These are phyloP conservation scores for Fomitopsis betulina DNA, from an alignment of 1,284 basidiomycete genomes.

Conservation along the genomic window DNA sequence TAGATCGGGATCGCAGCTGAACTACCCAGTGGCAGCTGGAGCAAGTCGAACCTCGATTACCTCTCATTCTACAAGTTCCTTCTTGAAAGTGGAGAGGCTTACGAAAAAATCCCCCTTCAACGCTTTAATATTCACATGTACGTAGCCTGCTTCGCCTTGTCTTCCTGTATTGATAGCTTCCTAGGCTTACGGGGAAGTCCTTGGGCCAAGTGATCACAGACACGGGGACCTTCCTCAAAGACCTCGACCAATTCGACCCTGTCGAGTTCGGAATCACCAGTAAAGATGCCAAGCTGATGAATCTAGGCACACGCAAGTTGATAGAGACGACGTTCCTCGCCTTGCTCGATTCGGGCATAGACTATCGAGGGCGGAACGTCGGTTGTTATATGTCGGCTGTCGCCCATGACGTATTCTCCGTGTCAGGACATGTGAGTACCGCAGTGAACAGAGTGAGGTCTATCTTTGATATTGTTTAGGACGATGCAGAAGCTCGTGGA, in stretches of 20 bases:
- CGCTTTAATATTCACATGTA: conserved; percentile 20
- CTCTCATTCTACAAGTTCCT: conserved; percentile 33
- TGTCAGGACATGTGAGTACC: conserved; percentile 13
- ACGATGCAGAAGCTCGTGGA: conserved; percentile 31
- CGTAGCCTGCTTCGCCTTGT: neutral
- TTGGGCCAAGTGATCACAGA: conserved; percentile 25
- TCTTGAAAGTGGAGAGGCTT: conserved; percentile 28
- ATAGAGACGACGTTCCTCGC: conserved; percentile 36
- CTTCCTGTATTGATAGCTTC: neutral
- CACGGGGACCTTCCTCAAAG: conserved; percentile 35
- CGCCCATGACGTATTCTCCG: conserved; percentile 7
- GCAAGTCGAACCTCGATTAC: conserved; percentile 30
- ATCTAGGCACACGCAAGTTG: conserved; percentile 31
- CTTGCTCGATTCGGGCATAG: conserved; percentile 37
- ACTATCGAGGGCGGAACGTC: conserved; percentile 33
- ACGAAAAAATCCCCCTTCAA: conserved; percentile 30
- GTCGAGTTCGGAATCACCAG: conserved; percentile 36
- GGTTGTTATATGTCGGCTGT: conserved; percentile 34
- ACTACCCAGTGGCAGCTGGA: conserved; percentile 28
- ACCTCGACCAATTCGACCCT: conserved; percentile 34
- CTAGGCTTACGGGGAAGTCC: conserved; percentile 23
- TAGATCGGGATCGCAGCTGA: conserved; percentile 36
- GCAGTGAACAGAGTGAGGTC: neutral
- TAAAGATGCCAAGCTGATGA: conserved; percentile 33
- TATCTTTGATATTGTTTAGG: conserved; percentile 17